Percentiles rank a stretch among this genome's conserved stretches.
Evolutionary conservation across 345 rosid species (phyloP).

Genomic region (Camelina hispida): DNA sequence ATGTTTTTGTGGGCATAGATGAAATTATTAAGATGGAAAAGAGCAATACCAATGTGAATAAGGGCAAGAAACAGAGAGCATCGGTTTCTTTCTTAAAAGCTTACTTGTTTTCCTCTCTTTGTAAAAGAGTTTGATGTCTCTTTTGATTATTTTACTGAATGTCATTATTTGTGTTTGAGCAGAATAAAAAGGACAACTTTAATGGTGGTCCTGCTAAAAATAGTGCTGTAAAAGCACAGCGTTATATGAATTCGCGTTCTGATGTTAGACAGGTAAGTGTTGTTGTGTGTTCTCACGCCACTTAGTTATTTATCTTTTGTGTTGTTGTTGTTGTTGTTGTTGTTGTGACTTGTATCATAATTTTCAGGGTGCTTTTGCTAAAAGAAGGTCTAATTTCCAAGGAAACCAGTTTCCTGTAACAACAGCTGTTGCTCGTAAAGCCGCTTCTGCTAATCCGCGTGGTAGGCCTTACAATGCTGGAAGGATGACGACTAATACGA

Average conservation of each 20-base stretch:
- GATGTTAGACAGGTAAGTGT: slow-evolving; percentile 76
- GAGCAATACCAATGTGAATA: slow-evolving; percentile 48
- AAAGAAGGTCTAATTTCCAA: slow-evolving; percentile 71
- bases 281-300: not conserved
- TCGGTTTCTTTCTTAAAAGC: slow-evolving; percentile 44
- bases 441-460: slow-evolving; percentile 55
- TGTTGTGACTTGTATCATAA: slow-evolving; percentile 8
- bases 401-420: slow-evolving; percentile 69
- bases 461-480: slow-evolving; percentile 58
- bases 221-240: slow-evolving; percentile 52
- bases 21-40: slow-evolving; percentile 89
- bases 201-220: slow-evolving; percentile 54
- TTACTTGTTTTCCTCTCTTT: not conserved
- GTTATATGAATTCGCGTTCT: slow-evolving; percentile 66
- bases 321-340: not conserved
- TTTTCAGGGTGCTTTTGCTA: slow-evolving; percentile 76
- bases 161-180: slow-evolving; percentile 8
- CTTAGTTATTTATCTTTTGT: not conserved
- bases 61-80: slow-evolving; percentile 59
- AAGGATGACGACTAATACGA: slow-evolving; percentile 47
- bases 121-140: not conserved
- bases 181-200: slow-evolving; percentile 67
- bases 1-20: slow-evolving; percentile 47
- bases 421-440: slow-evolving; percentile 59
- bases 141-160: slow-evolving; percentile 26